Percentiles rank a stretch among this genome's conserved stretches.
phyloP scores from a whole-genome alignment of 257 asterid genomes.

The Solanum ossicruentum region DNA sequence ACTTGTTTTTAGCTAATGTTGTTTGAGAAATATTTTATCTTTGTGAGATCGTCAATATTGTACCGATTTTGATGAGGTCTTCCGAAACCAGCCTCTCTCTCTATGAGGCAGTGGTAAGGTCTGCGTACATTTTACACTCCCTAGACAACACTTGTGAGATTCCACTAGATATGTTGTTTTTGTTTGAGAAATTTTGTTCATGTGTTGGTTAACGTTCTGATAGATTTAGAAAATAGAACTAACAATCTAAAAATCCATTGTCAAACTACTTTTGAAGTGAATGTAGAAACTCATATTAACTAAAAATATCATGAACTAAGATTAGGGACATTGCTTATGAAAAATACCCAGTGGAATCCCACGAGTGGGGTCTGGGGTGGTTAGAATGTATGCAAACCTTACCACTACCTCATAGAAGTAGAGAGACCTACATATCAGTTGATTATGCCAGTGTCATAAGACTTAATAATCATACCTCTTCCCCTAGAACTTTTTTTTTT shows the following conservation, averaged over 20 bases:
- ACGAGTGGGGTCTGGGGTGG: no score
- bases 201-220: not conserved
- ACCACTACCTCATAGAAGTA: no score
- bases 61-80: not conserved
- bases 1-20: not conserved
- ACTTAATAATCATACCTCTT: not conserved
- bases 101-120: no score
- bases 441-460: not conserved
- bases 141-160: no score
- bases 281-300: not conserved
- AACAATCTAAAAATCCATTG: not conserved
- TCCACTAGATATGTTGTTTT: not conserved
- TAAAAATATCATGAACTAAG: not conserved
- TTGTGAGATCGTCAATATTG: no score
- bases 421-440: no score
- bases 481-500: no score
- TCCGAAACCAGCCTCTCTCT: no score
- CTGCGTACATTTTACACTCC: no score
- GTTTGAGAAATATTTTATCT: not conserved
- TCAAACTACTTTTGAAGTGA: not conserved
- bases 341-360: not conserved
- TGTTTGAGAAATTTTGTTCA: not conserved
- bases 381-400: no score
- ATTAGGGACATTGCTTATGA: not conserved
- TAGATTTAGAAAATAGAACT: not conserved